A percentile compares a stretch with the other conserved stretches of the same genome.
phyloP scores from a whole-genome alignment of 768 basidiomycete species.

The Russula olivacea region DNA sequence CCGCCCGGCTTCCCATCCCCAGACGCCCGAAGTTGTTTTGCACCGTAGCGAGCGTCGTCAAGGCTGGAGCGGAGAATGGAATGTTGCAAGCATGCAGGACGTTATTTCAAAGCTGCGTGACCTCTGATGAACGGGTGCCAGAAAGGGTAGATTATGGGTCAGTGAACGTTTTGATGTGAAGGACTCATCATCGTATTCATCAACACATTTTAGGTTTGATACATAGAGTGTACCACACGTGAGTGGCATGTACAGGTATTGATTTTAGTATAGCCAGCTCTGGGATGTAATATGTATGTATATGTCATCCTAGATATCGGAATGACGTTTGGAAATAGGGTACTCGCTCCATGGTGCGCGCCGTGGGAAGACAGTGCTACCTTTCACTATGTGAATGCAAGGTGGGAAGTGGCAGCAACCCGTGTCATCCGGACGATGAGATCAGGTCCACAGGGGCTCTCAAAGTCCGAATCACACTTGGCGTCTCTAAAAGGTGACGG shows the following conservation, averaged over 20 bases:
- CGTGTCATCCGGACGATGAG: background rate
- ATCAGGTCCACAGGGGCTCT: background rate
- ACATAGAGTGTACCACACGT: background rate
- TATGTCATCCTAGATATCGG: background rate
- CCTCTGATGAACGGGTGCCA: slow-evolving; percentile 10
- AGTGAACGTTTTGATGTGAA: background rate
- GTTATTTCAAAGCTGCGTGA: slow-evolving; percentile 20
- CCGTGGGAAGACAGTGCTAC: background rate
- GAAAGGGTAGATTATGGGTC: background rate
- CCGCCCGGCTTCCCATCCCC: background rate
- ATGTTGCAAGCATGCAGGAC: slow-evolving; percentile 21
- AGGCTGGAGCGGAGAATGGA: slow-evolving; percentile 27
- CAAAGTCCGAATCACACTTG: background rate
- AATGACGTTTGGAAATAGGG: background rate
- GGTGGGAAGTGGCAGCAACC: background rate
- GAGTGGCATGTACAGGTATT: background rate
- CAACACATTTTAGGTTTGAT: background rate
- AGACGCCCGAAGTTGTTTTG: background rate
- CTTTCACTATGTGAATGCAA: background rate
- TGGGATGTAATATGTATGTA: background rate
- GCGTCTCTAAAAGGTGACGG: background rate
- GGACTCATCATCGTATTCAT: background rate
- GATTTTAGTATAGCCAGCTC: background rate
- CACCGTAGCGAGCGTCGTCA: slow-evolving; percentile 21
- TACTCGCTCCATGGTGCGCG: background rate